A percentile compares a stretch with the other conserved stretches of the same genome.
These are phyloP conservation scores for Dillenia suffruticosa DNA, from an alignment of 164 flowering plant genomes.

Conservation along the genomic window DNA sequence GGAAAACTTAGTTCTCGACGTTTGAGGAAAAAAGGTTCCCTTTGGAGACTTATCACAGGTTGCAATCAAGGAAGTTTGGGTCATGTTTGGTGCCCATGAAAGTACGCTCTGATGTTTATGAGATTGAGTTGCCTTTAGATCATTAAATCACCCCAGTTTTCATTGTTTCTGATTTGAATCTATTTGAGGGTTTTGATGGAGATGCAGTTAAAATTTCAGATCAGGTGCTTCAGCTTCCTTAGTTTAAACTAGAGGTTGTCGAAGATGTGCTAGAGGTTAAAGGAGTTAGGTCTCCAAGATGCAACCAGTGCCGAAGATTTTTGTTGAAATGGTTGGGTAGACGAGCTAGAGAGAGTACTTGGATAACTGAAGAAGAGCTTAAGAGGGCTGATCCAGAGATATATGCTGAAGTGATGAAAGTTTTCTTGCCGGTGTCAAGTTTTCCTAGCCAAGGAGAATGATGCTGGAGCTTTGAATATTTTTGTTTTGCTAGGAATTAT, in stretches of 20 bases:
- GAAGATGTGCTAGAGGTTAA: constrained; percentile 1
- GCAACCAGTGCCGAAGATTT: neutral
- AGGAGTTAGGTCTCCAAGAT: neutral
- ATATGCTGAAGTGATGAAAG: neutral
- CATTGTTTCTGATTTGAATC: too few relatives aligned
- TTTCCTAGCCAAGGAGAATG: neutral
- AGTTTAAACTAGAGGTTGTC: neutral
- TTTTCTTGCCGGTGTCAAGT: neutral
- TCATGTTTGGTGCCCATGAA: too few relatives aligned
- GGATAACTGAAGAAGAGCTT: constrained; percentile 1
- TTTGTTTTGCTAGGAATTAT: too few relatives aligned
- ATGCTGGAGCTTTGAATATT: too few relatives aligned
- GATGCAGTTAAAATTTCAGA: too few relatives aligned
- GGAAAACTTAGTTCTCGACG: neutral
- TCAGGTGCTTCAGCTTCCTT: neutral
- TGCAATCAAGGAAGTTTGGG: neutral
- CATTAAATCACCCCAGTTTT: too few relatives aligned
- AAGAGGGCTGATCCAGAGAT: neutral
- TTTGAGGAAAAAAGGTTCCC: neutral
- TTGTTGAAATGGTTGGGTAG: neutral
- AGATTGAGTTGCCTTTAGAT: too few relatives aligned
- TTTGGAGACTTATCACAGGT: neutral
- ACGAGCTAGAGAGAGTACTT: neutral
- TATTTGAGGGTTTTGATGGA: too few relatives aligned
- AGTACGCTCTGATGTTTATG: too few relatives aligned